Percentiles rank a stretch among this genome's conserved stretches.
These are phyloP conservation scores for Narthecium ossifragum DNA, from an alignment of 106 monocot species.

Conservation along the genomic window DNA sequence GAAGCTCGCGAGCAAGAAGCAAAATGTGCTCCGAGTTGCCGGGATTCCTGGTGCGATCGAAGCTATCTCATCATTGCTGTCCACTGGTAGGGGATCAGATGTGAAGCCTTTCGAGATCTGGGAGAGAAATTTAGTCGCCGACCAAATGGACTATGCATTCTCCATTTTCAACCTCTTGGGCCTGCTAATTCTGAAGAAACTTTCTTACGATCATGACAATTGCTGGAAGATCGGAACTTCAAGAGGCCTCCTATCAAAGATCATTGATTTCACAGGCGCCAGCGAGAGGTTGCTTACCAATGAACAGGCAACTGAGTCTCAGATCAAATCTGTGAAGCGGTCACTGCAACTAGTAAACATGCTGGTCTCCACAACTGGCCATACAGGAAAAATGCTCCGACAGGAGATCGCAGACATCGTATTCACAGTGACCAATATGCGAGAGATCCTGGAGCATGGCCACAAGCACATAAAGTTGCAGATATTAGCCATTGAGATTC, in stretches of 20 bases:
- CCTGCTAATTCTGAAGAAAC: slow-evolving; percentile 47
- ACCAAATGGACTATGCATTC: slow-evolving; percentile 19
- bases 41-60: slow-evolving; percentile 58
- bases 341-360: slow-evolving; percentile 38
- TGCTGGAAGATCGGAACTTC: slow-evolving; percentile 45
- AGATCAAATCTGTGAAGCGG: slow-evolving; percentile 31
- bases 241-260: slow-evolving; percentile 44
- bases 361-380: slow-evolving; percentile 34
- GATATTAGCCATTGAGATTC: slow-evolving; percentile 48
- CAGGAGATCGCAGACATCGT: slow-evolving; percentile 45
- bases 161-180: slow-evolving; percentile 44
- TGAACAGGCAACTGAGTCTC: slow-evolving; percentile 13
- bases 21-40: slow-evolving; percentile 45
- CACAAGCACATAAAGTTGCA: slow-evolving; percentile 46
- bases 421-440: slow-evolving; percentile 45
- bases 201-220: slow-evolving; percentile 38
- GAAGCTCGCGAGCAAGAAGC: slow-evolving; percentile 39
- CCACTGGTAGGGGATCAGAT: slow-evolving; percentile 7
- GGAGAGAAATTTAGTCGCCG: background rate
- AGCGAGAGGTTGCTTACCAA: slow-evolving; percentile 18
- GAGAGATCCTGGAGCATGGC: slow-evolving; percentile 56
- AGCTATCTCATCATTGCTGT: slow-evolving; percentile 50
- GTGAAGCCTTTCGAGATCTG: slow-evolving; percentile 5
- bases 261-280: slow-evolving; percentile 45
- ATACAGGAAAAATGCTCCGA: slow-evolving; percentile 37